Evolutionary conservation across 352 stramenopile species (phyloP), one percentile per base, ranked within the genome.

Genomic region (Pythium chondricola): DNA sequence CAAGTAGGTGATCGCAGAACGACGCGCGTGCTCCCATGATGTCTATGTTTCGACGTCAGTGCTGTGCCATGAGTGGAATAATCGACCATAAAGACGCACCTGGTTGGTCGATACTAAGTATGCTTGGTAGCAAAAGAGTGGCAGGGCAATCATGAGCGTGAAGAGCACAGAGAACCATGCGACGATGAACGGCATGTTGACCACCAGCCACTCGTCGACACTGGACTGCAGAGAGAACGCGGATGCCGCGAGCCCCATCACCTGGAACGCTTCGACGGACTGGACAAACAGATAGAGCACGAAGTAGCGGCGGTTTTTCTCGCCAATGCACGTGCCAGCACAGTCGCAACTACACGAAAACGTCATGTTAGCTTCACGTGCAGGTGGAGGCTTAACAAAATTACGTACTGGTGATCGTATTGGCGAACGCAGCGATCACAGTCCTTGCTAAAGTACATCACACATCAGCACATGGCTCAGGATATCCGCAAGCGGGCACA

Each of bases 381-480:
- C n/a, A n/a, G n/a, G n/a, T n/a, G n/a, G n/a, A n/a, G n/a, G n/a
- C n/a, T n/a, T n/a, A n/a, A n/a, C n/a, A n/a, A n/a, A n/a, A 13
- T 33, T 33, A 13, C 68, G 47, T 65, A 91, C 79, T 91, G 80
- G 50, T 91, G 80, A 44, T 91, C 80, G 33, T 91, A 91, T 52
- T 91, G 80, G 7, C 64, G 60, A 18, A 84, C 79, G 51, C 80
- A 91, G 11, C 68, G 71, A 38, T 68, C 64, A 45, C 80, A 91
- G 51, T 88, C 73, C 54, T 85, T 86, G 51, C 78, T 89, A 53
- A 8, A 13, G 57, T 10, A 53, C 13, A 35, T 18, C 6, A 54
- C 11, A 38, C 39, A 47, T 40, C 16, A 56, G 14, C 14, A 20
- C 7, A 16, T 18, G 6, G 27, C 27, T 9, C 6, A 36, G 5